Percentiles rank a stretch among this genome's conserved stretches.
Evolutionary conservation across 78 protist species (phyloP).

Genomic region (Dictyostelium capitatum): DNA sequence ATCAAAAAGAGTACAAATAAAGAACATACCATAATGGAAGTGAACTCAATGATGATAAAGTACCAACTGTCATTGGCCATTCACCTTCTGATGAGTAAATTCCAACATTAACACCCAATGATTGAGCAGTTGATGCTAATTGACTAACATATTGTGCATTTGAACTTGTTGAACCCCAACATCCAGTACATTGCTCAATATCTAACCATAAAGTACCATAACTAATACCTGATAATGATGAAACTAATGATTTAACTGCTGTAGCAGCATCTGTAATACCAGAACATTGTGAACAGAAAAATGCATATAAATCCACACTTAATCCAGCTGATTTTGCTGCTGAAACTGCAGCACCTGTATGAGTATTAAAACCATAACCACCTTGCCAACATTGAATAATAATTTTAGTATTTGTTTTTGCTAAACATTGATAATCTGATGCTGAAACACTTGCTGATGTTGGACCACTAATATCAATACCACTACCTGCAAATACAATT

Average conservation of each 20-base stretch:
- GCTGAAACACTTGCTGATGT: not conserved
- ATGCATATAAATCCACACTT: conserved; percentile 48
- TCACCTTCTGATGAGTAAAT: conserved; percentile 54
- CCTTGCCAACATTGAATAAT: conserved; percentile 62
- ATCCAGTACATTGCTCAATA: conserved; percentile 65
- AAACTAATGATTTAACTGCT: conserved; percentile 27
- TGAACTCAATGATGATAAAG: not conserved
- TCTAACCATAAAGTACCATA: conserved; percentile 60
- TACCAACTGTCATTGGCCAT: conserved; percentile 60
- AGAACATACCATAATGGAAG: conserved; percentile 43
- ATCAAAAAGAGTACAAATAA: no score
- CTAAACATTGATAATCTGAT: conserved; percentile 37
- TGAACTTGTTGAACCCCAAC: conserved; percentile 39
- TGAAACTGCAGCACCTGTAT: not conserved
- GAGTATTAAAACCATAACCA: conserved; percentile 47
- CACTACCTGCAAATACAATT: conserved; percentile 30
- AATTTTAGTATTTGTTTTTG: conserved; percentile 1
- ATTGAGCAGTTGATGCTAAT: conserved; percentile 21
- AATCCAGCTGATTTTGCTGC: conserved; percentile 55
- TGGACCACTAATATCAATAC: conserved; percentile 44
- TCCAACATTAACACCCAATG: conserved; percentile 49
- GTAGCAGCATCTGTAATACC: conserved; percentile 11
- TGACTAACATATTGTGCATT: conserved; percentile 34
- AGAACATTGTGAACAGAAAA: conserved; percentile 43
- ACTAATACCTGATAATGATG: not conserved